Conservation (phyloP, 1,284 basidiomycete species). For the Pseudozyma pruni region DNA sequence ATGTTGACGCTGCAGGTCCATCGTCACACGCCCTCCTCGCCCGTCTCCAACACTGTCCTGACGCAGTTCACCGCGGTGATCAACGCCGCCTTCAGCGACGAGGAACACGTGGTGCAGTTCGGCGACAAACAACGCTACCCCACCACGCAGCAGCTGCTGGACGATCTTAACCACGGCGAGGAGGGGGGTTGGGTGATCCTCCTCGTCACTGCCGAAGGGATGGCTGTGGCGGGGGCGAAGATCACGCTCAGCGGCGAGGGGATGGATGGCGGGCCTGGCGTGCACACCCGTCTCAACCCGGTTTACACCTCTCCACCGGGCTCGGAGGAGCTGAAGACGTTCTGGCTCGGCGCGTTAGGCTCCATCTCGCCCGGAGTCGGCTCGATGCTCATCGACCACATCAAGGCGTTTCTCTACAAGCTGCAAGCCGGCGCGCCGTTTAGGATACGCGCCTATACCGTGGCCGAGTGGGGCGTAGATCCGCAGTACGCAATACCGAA, state of each 20-base stretch:
- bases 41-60: neutral
- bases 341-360: slow-evolving; percentile 28
- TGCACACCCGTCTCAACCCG: slow-evolving; percentile 5
- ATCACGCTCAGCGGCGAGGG: slow-evolving; percentile 20
- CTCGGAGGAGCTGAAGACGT: neutral
- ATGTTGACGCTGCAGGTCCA: neutral
- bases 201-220: neutral
- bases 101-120: slow-evolving; percentile 16
- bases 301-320: neutral
- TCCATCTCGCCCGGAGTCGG: slow-evolving; percentile 14
- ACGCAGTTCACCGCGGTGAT: slow-evolving; percentile 1
- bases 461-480: slow-evolving; percentile 25
- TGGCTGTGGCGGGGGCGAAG: slow-evolving; percentile 24
- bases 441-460: slow-evolving; percentile 18
- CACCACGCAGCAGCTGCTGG: neutral
- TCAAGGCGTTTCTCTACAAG: slow-evolving; percentile 15
- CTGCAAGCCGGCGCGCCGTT: neutral
- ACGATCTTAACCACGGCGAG: slow-evolving; percentile 13
- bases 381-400: slow-evolving; percentile 2
- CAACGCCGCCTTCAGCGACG: slow-evolving; percentile 18
- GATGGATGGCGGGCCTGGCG: slow-evolving; percentile 18
- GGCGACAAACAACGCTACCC: slow-evolving; percentile 12
- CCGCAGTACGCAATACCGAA: neutral
- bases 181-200: slow-evolving; percentile 18
- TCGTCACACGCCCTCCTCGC: slow-evolving; percentile 5